Evolutionary conservation across 2,329 filamentous ascomycete genomes (phyloP), one percentile per base, ranked within the genome.

Genomic region (Fusarium pilosicola): DNA sequence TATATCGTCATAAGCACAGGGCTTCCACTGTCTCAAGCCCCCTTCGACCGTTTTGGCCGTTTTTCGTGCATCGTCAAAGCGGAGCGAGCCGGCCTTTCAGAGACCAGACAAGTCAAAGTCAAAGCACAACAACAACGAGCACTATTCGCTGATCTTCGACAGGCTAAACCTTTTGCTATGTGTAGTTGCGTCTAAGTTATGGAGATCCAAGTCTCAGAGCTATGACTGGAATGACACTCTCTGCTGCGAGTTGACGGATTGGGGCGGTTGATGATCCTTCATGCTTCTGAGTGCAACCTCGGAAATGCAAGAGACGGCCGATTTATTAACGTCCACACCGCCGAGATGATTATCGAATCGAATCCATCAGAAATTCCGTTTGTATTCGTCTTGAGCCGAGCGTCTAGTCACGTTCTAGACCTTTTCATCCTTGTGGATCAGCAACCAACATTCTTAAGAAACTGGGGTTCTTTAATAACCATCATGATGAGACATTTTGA

Each of bases 401-500:
- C 63, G 39, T 42, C 65, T 65, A 46, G 45, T 26, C 39, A 42
- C 56, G 51, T 70, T 58, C 70, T 62, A 73, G 70, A 71, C 65
- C 61, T 52, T 55, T 52, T 54, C 34, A 74, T 60, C 61, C 65
- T 60, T 74, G 71, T 28, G 36, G 49, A 46, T 54, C 45, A 65
- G 55, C 52, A 20, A 62, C 71, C 60, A 61, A 36, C 46, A 44
- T 49, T 61, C 65, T 64, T 74, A 48, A 68, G 71, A 71, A 68
- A 51, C 67, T 64, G 59, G 71, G 67, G 58, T 51, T 71, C 49
- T 32, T 52, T 36, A 51, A 68, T 54, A 38, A 58, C 34, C 34
- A 55, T 54, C 11, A 36, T 51, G 28, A 48, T 63, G 66, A 70
- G 71, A 71, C 55, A 61, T 45, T 57, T 46, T 51, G 30, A 57